Base-by-base conservation (phyloP, 148 eudicot species). In the Diospyros kaki region DNA sequence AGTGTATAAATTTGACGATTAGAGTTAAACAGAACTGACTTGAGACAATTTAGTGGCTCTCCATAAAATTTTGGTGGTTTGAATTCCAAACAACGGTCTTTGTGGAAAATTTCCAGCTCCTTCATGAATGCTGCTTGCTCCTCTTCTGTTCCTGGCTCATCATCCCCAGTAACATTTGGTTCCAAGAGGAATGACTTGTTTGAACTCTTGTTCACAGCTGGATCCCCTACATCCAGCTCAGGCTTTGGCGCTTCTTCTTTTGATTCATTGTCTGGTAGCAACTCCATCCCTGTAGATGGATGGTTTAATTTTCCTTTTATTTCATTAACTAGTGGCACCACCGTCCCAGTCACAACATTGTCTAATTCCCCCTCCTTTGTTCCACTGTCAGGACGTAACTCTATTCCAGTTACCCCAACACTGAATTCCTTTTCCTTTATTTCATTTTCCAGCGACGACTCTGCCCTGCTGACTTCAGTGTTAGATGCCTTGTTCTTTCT, bases 41-140 rank as follows among this genome's bases (percentile, higher is more conserved):
- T 86, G 61, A 86, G 87, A 70, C 78, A 75, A 84, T 86, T 86
- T 63, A 86, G 63, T 70, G 84, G 85, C 68, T 86, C 89, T 77
- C 78, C 80, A 75, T 86, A 86, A 66, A 86, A 86, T 58, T 68
- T 79, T 44, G 85, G 89, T 40, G 87, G 82, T 80, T 78, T 86
- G 71, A 86, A 86, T 44, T 86, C 89, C 82, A 86, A 77, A 55
- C 62, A 79, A 58, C 77, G 83, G 74, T 83, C 83, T 71, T 71
- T 83, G 70, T 86, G 87, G 77, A 86, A 86, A 68, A 75, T 73
- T 69, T 81, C 87, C 55, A 86, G 79, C 81, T 86, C 89, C 72
- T 76, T 81, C 65, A 84, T 79, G 73, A 86, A 86, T 14, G 81
- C 83, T 58, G 73, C 74, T 77, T 84, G 89, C 73, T 86, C 89